Evolutionary conservation across 768 basidiomycete species (phyloP).

Genomic region (Lyophyllum shimeji): DNA sequence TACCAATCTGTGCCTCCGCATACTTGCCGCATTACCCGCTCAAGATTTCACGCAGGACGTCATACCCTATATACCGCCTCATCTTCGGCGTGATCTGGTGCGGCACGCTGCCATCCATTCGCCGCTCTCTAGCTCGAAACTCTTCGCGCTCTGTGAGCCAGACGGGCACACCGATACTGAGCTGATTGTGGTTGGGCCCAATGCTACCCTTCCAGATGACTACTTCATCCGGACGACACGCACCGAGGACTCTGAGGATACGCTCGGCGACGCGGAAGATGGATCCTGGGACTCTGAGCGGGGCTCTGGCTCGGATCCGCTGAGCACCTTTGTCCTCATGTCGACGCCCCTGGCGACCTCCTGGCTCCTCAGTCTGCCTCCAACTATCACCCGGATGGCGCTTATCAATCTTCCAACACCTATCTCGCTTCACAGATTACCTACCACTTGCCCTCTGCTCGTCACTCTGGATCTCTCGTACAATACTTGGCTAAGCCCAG

Average conservation of each 20-base stretch:
- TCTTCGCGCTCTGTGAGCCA: slow-evolving; percentile 49
- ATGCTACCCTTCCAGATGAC: slow-evolving; percentile 41
- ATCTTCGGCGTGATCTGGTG: slow-evolving; percentile 58
- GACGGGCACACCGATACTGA: slow-evolving; percentile 63
- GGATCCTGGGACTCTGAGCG: slow-evolving; percentile 47
- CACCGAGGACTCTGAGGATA: neutral
- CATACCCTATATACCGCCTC: slow-evolving; percentile 51
- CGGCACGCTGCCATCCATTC: slow-evolving; percentile 56
- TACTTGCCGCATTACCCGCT: slow-evolving; percentile 38
- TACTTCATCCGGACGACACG: slow-evolving; percentile 32
- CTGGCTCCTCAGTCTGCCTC: slow-evolving; percentile 53
- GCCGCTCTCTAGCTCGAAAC: slow-evolving; percentile 50
- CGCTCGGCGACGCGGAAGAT: slow-evolving; percentile 1
- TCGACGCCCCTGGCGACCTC: slow-evolving; percentile 44
- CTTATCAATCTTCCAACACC: slow-evolving; percentile 51
- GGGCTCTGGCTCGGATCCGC: slow-evolving; percentile 29
- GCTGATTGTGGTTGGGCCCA: slow-evolving; percentile 60
- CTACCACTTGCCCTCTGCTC: slow-evolving; percentile 60
- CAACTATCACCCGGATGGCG: slow-evolving; percentile 62
- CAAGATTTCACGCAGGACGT: slow-evolving; percentile 45
- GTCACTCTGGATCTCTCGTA: slow-evolving; percentile 67
- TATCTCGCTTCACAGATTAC: slow-evolving; percentile 56
- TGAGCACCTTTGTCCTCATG: slow-evolving; percentile 52
- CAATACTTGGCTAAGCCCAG: slow-evolving; percentile 45
- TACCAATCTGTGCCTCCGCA: slow-evolving; percentile 55